Percentiles rank a stretch among this genome's conserved stretches.
Conservation (phyloP, 148 eudicot genomes). For the Chenopodium quinoa region DNA sequence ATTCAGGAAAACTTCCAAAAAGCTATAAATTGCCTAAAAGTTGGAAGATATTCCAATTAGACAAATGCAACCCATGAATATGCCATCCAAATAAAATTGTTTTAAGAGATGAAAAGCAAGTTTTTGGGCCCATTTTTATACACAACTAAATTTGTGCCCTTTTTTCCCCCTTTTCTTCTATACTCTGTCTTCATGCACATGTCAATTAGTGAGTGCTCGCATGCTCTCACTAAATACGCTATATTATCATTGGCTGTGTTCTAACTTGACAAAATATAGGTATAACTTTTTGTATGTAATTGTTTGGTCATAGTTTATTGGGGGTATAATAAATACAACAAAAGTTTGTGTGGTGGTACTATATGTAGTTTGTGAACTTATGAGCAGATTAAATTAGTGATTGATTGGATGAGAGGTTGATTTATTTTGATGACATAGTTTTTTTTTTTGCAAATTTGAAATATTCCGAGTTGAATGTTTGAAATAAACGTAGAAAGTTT, state of each 20-base stretch:
- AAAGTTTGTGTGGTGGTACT: not conserved
- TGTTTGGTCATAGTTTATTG: not conserved
- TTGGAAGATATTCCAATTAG: not conserved
- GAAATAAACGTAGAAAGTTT: not conserved
- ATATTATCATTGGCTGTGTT: no score
- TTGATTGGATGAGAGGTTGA: not conserved
- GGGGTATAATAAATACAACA: not conserved
- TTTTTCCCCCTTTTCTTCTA: not conserved
- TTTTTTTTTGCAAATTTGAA: not conserved
- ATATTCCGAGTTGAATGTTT: not conserved
- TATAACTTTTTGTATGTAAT: not conserved
- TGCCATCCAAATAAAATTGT: not conserved
- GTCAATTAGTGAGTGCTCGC: slow-evolving; percentile 15
- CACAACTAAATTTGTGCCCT: not conserved
- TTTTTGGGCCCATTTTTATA: not conserved
- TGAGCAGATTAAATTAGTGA: not conserved
- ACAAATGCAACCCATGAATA: slow-evolving; percentile 9
- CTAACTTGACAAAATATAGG: not conserved
- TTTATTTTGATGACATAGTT: not conserved
- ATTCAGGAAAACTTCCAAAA: not conserved
- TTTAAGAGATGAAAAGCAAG: not conserved
- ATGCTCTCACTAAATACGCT: not conserved
- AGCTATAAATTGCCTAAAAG: not conserved
- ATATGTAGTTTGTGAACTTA: not conserved
- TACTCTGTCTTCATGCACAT: slow-evolving; percentile 3